Percentiles rank a stretch among this genome's conserved stretches.
Evolutionary conservation across 2,329 filamentous ascomycete species (phyloP).

Genomic region (Dichotomopilus funicola): DNA sequence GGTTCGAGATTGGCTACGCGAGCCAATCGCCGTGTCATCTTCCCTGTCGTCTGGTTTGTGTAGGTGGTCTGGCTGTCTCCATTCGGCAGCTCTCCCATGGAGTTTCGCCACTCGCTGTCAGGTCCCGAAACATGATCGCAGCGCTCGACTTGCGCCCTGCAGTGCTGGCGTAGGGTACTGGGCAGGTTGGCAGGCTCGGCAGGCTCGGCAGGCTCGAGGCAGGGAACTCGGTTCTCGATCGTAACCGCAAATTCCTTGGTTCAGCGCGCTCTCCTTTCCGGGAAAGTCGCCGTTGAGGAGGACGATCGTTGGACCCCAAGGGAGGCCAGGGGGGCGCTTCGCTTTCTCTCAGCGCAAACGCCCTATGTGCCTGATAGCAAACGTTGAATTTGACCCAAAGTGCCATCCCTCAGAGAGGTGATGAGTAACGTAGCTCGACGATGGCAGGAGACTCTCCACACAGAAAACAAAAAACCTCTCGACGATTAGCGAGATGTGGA

Average conservation of each 20-base stretch:
- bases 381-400: too few species aligned
- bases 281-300: background rate
- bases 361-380: too few species aligned
- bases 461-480: too few species aligned
- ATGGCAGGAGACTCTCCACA: too few species aligned
- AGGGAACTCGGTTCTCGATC: background rate
- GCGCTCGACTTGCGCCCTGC: background rate
- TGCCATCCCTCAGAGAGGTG: too few species aligned
- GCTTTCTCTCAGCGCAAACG: too few species aligned
- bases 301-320: background rate
- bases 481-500: too few species aligned
- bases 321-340: background rate
- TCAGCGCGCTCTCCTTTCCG: background rate
- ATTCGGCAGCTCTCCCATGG: constrained; percentile 12
- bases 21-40: constrained; percentile 9
- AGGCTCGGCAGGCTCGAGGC: too few species aligned
- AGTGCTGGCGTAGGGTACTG: background rate
- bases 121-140: constrained; percentile 14
- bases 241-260: background rate
- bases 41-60: constrained; percentile 11
- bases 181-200: too few species aligned
- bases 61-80: constrained; percentile 2
- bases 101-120: constrained; percentile 6
- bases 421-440: too few species aligned
- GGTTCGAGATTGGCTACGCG: background rate